Base-by-base conservation (phyloP, 352 stramenopile species). In the Pythium dissimile region DNA sequence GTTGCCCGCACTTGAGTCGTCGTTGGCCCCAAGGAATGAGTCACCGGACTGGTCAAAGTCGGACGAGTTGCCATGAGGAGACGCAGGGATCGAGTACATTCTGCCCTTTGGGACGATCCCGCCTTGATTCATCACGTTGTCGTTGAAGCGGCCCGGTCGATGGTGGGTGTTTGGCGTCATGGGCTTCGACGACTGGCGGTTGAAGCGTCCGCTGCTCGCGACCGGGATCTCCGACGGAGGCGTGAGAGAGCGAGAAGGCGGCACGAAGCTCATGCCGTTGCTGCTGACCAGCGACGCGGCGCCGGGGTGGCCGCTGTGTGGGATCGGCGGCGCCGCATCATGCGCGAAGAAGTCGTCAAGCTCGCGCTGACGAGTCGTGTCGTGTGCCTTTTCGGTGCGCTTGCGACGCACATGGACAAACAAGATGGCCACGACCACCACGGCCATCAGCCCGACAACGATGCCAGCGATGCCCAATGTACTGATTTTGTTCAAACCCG, bases 341-440 rank as follows among this genome's bases (percentile, higher is more conserved):
- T 53, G 30, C 21, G 57, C 34, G 26, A 64, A 64, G 24, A 59
- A 59, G 5, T 50, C 39, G 39, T 57, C 48, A 12, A 64, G 48
- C 24, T 64, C 20, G 18, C 57, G 57, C 28, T 45, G 47, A n/a
- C 57, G 57, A 18, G 48, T 27, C 28, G 71, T 67, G 20, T 50
- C 45, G 11, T 18, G 8, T 23, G 47, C 53, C 2, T 41, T 42
- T 8, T 70, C 59, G 38, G 66, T 59, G 2, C 71, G 67, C 0
- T 61, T 51, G 2, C 60, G 62, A 38, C 57, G 44, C 12, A 59
- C 67, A 45, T 80, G 79, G 34, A 85, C 73, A 48, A 87, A 85
- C 64, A 86, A 73, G 24, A 89, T 59, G 24, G 73, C 82, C 16
- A 64, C 67, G 15, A 82, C 21, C 1, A 89, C 79, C 9, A 54